phyloP scores from a whole-genome alignment of 305 asterid genomes.

The Rubia peregrina region DNA sequence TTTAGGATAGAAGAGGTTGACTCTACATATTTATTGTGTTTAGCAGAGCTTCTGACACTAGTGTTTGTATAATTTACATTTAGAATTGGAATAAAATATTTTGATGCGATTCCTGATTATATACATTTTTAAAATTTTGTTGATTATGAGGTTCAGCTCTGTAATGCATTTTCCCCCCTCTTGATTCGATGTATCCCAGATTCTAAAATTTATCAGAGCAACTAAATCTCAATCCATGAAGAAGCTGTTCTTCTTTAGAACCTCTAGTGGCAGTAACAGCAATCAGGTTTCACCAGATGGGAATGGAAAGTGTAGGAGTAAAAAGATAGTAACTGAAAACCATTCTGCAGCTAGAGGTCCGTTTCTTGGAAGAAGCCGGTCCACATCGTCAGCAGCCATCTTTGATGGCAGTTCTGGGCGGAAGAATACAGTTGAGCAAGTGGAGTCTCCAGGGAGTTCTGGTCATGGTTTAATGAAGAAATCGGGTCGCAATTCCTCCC shows the following conservation, averaged over 20 bases:
- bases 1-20: slow-evolving; percentile 24
- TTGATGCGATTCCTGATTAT: slow-evolving; percentile 3
- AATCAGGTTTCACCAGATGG: slow-evolving; percentile 48
- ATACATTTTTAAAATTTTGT: not conserved
- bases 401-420: slow-evolving; percentile 40
- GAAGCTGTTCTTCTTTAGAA: slow-evolving; percentile 82
- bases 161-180: not conserved
- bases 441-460: slow-evolving; percentile 55
- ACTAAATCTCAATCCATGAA: slow-evolving; percentile 54
- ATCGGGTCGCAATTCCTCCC: slow-evolving; percentile 43
- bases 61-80: slow-evolving; percentile 34
- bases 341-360: slow-evolving; percentile 38
- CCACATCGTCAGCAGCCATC: slow-evolving; percentile 69
- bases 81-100: slow-evolving; percentile 20
- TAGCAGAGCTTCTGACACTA: slow-evolving; percentile 34
- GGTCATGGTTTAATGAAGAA: slow-evolving; percentile 44
- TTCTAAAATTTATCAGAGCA: slow-evolving; percentile 26
- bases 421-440: slow-evolving; percentile 33
- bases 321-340: slow-evolving; percentile 43
- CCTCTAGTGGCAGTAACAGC: slow-evolving; percentile 34
- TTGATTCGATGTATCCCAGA: slow-evolving; percentile 3
- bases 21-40: slow-evolving; percentile 26
- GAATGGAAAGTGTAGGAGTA: slow-evolving; percentile 33
- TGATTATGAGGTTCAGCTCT: not conserved
- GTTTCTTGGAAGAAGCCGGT: slow-evolving; percentile 70